phyloP scores from a whole-genome alignment of 345 rosid genomes.

The Erysimum cheiranthoides region DNA sequence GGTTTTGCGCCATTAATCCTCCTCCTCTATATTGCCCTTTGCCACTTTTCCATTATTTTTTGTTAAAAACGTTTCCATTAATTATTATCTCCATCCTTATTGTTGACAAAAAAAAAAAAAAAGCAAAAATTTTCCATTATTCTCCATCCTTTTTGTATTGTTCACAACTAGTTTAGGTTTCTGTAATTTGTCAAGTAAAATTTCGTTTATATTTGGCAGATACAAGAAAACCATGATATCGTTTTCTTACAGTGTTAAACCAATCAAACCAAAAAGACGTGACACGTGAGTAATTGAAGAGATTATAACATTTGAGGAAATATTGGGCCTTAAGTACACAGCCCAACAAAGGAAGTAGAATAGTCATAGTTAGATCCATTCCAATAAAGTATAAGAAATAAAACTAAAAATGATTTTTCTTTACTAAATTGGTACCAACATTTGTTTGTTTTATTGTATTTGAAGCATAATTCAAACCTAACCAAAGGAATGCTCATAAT shows the following conservation, averaged over 20 bases:
- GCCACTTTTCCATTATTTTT: background rate
- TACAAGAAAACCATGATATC: too few relatives aligned
- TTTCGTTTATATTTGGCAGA: too few relatives aligned
- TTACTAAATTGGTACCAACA: background rate
- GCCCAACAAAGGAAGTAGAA: background rate
- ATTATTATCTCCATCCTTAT: too few relatives aligned
- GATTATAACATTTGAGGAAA: background rate
- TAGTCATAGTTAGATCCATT: background rate
- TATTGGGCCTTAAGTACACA: slow-evolving; percentile 12
- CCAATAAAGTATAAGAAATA: background rate
- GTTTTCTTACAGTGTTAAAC: background rate
- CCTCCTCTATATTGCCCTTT: too few relatives aligned
- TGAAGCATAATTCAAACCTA: slow-evolving; percentile 23
- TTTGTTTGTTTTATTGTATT: slow-evolving; percentile 19
- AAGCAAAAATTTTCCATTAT: too few relatives aligned
- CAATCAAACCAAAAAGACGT: too few relatives aligned
- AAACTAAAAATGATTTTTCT: background rate
- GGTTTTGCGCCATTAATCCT: too few relatives aligned
- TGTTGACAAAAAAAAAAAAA: too few relatives aligned
- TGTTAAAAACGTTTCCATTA: too few relatives aligned
- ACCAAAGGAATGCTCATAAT: background rate
- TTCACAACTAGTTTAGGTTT: background rate
- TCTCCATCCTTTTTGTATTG: background rate
- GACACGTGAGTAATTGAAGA: background rate
- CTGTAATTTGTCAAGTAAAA: background rate